A percentile compares a stretch with the other conserved stretches of the same genome.
These are phyloP conservation scores for Syncephalastrum racemosum DNA, from an alignment of 371 early-diverging fungal genomes.

Conservation along the genomic window DNA sequence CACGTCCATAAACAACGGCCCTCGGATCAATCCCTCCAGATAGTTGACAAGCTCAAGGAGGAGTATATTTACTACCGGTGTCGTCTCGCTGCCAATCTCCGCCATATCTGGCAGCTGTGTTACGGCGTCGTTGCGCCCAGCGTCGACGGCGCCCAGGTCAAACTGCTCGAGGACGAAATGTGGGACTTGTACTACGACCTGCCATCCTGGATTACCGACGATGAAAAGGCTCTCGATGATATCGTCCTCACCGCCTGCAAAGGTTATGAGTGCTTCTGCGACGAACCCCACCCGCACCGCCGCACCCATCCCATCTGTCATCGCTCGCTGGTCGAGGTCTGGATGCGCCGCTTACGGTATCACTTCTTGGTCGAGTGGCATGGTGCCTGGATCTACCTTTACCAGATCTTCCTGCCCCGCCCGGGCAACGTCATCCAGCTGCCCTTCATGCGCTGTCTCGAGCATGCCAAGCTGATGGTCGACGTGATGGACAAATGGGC, in stretches of 20 bases:
- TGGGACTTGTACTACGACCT: constrained; percentile 23
- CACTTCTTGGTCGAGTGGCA: constrained; percentile 31
- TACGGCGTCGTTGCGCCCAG: constrained; percentile 12
- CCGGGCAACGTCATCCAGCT: constrained; percentile 24
- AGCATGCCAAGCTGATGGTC: constrained; percentile 24
- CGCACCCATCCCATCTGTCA: constrained; percentile 26
- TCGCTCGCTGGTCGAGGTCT: constrained; percentile 22
- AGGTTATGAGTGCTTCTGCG: constrained; percentile 19
- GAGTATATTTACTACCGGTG: constrained; percentile 28
- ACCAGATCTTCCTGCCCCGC: constrained; percentile 22
- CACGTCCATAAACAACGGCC: constrained; percentile 26
- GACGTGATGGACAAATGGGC: constrained; percentile 24
- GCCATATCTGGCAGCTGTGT: constrained; percentile 18
- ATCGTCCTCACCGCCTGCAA: constrained; percentile 12
- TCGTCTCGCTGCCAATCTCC: constrained; percentile 19
- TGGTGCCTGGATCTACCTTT: constrained; percentile 24
- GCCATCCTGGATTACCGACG: constrained; percentile 20
- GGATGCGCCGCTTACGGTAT: constrained; percentile 29
- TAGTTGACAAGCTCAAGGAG: constrained; percentile 25
- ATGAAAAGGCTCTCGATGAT: constrained; percentile 5
- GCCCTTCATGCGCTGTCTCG: constrained; percentile 24
- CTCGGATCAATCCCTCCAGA: constrained; percentile 19
- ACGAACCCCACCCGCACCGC: constrained; percentile 12
- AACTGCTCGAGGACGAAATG: constrained; percentile 18
- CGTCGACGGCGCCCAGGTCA: constrained; percentile 21